Evolutionary conservation across 768 basidiomycete genomes (phyloP).

Genomic region (Galerina marginata): DNA sequence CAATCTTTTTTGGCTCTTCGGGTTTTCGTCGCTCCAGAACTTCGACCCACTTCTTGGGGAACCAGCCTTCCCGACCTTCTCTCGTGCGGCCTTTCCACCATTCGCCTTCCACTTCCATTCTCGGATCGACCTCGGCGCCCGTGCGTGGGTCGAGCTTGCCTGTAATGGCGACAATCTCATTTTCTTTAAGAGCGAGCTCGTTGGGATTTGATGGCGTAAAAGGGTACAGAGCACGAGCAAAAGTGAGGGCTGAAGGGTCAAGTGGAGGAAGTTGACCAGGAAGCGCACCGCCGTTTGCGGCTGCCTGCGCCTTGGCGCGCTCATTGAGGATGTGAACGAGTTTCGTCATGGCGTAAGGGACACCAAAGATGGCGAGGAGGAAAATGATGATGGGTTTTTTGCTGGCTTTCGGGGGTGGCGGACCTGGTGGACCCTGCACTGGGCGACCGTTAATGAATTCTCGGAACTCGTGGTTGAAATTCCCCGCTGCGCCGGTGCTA

Average conservation of each 20-base stretch:
- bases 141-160: slow-evolving; percentile 76
- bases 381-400: slow-evolving; percentile 93
- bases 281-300: slow-evolving; percentile 48
- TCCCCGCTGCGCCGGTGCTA: slow-evolving; percentile 24
- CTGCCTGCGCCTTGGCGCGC: slow-evolving; percentile 51
- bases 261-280: slow-evolving; percentile 60
- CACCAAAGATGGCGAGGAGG: slow-evolving; percentile 89
- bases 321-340: slow-evolving; percentile 80
- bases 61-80: slow-evolving; percentile 94
- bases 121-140: slow-evolving; percentile 70
- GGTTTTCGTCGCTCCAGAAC: slow-evolving; percentile 49
- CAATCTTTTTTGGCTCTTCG: slow-evolving; percentile 33
- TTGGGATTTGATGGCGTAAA: slow-evolving; percentile 77
- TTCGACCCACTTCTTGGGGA: slow-evolving; percentile 90
- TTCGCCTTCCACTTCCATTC: slow-evolving; percentile 67
- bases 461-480: slow-evolving; percentile 68
- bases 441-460: slow-evolving; percentile 75
- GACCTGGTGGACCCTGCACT: slow-evolving; percentile 51
- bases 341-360: slow-evolving; percentile 93
- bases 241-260: slow-evolving; percentile 82
- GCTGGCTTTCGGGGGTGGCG: slow-evolving; percentile 62
- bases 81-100: slow-evolving; percentile 97
- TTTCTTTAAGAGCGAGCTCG: slow-evolving; percentile 82
- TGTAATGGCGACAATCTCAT: slow-evolving; percentile 93
- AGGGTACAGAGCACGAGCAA: slow-evolving; percentile 81